Evolutionary conservation across 768 basidiomycete species (phyloP).

Genomic region (Hygrocybe punicea): DNA sequence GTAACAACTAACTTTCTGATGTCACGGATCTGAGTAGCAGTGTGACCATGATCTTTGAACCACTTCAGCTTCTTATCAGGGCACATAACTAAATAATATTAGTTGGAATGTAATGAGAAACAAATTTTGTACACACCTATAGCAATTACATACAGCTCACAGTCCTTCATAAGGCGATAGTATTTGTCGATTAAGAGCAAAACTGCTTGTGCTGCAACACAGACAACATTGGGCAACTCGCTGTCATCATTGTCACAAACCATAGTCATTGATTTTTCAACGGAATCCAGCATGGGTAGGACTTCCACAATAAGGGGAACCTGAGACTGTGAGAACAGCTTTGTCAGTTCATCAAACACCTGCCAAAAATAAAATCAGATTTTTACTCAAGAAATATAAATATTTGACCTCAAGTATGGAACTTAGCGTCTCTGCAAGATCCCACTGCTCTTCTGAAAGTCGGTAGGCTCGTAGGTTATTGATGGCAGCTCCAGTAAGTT

Average conservation of each 20-base stretch:
- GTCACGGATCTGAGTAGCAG: neutral
- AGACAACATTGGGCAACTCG: neutral
- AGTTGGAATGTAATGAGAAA: neutral
- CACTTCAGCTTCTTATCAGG: neutral
- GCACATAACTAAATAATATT: neutral
- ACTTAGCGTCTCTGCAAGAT: neutral
- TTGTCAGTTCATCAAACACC: neutral
- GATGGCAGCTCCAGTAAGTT: slow-evolving; percentile 15
- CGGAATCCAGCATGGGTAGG: neutral
- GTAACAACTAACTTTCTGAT: neutral
- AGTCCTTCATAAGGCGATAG: neutral
- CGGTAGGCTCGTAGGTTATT: slow-evolving; percentile 18
- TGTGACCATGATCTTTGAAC: neutral
- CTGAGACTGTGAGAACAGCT: neutral
- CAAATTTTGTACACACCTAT: neutral
- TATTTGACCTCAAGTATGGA: neutral
- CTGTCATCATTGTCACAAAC: neutral
- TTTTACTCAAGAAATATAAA: neutral
- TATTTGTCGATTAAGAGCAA: neutral
- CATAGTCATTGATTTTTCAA: neutral
- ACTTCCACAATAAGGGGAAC: neutral
- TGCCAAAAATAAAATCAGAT: neutral
- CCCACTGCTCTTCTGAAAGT: slow-evolving; percentile 10
- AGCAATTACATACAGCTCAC: neutral
- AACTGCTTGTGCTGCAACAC: neutral